A percentile compares a stretch with the other conserved stretches of the same genome.
Evolutionary conservation across 129 eudicot genomes (phyloP).

Genomic region (Saposhnikovia divaricata): DNA sequence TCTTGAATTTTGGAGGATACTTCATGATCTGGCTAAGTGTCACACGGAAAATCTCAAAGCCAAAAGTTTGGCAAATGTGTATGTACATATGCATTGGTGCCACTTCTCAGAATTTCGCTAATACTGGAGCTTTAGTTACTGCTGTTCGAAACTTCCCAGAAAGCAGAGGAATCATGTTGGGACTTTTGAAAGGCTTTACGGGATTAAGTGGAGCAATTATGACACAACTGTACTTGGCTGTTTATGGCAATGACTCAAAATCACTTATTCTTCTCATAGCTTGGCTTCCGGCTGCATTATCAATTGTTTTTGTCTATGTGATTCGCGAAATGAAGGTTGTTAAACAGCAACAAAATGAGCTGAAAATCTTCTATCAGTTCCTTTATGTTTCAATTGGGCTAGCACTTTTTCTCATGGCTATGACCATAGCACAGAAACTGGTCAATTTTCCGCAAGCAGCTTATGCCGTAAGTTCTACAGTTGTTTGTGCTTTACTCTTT

Average conservation of each 20-base stretch:
- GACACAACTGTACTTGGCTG: conserved; percentile 28
- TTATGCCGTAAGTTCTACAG: conserved; percentile 18
- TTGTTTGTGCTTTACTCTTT: conserved; percentile 20
- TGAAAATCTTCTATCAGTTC: conserved; percentile 18
- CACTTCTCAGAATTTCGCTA: conserved; percentile 31
- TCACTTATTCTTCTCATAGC: conserved; percentile 27
- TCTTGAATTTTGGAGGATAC: conserved; percentile 25
- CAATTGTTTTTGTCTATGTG: conserved; percentile 16
- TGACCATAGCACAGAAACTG: conserved; percentile 19
- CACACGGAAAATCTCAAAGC: conserved; percentile 10
- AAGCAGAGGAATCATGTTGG: conserved; percentile 24
- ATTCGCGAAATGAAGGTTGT: conserved; percentile 11
- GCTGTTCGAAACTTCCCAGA: conserved; percentile 26
- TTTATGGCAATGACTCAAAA: conserved; percentile 27
- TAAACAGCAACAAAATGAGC: conserved; percentile 10
- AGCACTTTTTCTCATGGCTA: conserved; percentile 24
- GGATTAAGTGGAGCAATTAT: conserved; percentile 37
- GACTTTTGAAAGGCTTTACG: conserved; percentile 26
- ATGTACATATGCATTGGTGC: conserved; percentile 28
- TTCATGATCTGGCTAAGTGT: conserved; percentile 26
- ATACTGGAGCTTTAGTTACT: conserved; percentile 27
- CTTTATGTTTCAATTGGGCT: conserved; percentile 19
- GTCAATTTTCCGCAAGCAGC: conserved; percentile 12
- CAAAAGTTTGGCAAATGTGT: conserved; percentile 37
- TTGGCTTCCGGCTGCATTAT: conserved; percentile 32